Conservation (phyloP, 2,329 filamentous ascomycete species). For the Hypoxylon rubiginosum region DNA sequence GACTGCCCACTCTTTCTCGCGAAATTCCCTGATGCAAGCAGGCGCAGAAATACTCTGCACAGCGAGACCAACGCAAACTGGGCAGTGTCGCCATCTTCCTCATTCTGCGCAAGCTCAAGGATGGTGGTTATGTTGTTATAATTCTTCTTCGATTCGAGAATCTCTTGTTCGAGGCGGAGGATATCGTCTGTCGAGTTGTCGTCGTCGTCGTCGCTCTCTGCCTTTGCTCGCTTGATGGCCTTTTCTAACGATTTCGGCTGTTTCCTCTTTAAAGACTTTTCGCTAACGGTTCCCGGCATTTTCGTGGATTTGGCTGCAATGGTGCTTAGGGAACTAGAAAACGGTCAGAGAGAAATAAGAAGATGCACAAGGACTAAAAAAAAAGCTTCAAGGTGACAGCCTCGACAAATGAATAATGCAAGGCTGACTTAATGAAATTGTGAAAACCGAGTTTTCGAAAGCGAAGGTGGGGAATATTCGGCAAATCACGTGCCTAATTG, state of each 20-base stretch:
- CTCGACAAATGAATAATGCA: conserved; percentile 42
- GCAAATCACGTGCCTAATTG: conserved; percentile 47
- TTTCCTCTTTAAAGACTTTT: conserved; percentile 66
- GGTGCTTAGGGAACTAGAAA: background rate
- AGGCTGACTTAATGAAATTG: conserved; percentile 41
- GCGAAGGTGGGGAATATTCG: conserved; percentile 24
- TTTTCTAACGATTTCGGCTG: conserved; percentile 58
- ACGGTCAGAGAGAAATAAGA: background rate
- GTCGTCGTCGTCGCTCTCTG: conserved; percentile 62
- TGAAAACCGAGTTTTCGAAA: conserved; percentile 16
- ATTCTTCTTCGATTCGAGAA: conserved; percentile 87
- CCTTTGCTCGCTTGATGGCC: conserved; percentile 65
- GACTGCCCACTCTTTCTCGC: conserved; percentile 73
- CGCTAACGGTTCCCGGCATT: conserved; percentile 49
- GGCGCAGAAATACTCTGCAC: conserved; percentile 86
- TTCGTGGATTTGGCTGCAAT: conserved; percentile 17
- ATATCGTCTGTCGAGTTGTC: conserved; percentile 74
- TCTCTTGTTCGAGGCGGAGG: conserved; percentile 81
- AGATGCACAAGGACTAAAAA: conserved; percentile 14
- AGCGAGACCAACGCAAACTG: conserved; percentile 82
- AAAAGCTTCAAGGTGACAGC: conserved; percentile 44
- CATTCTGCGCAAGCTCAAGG: conserved; percentile 69
- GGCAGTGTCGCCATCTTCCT: conserved; percentile 66
- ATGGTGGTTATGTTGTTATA: conserved; percentile 91
- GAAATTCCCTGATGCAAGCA: conserved; percentile 81